These are phyloP conservation scores for Stephanodiscus triporus DNA, from an alignment of 108 stramenopile genomes.

Conservation along the genomic window DNA sequence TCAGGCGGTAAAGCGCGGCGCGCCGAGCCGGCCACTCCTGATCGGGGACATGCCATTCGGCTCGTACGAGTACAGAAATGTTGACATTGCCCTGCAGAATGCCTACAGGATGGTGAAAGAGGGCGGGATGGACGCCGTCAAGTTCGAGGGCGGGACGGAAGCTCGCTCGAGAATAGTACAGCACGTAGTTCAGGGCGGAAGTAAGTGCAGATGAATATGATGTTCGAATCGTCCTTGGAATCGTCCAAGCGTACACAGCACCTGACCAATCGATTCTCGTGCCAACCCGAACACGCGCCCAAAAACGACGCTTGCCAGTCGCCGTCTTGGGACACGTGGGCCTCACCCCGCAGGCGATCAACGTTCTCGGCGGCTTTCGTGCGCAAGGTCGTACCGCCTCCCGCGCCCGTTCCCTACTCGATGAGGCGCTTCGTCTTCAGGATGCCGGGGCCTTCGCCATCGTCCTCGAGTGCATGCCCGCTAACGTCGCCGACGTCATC, in stretches of 20 bases:
- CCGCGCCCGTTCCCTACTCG: constrained; percentile 82
- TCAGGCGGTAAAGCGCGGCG: constrained; percentile 83
- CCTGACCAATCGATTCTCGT: too few relatives aligned
- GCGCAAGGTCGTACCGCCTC: constrained; percentile 96
- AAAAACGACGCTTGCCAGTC: too few relatives aligned
- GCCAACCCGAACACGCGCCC: neutral
- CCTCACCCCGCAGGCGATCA: constrained; percentile 96
- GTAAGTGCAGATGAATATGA: too few relatives aligned
- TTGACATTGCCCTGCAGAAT: constrained; percentile 85
- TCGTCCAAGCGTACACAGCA: too few relatives aligned
- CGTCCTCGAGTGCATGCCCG: constrained; percentile 97
- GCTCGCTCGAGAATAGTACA: constrained; percentile 70
- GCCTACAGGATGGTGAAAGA: constrained; percentile 93
- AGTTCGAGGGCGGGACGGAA: constrained; percentile 89
- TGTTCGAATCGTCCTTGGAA: too few relatives aligned
- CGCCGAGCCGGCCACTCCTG: constrained; percentile 80
- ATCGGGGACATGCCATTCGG: constrained; percentile 99
- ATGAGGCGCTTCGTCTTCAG: constrained; percentile 93
- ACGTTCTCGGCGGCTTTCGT: constrained; percentile 95
- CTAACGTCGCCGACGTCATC: constrained; percentile 89
- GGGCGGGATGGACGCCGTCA: constrained; percentile 91
- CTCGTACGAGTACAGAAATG: constrained; percentile 89
- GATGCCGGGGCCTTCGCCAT: constrained; percentile 95
- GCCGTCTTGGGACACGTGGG: constrained; percentile 99
- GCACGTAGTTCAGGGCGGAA: constrained; percentile 92